Percentiles rank a stretch among this genome's conserved stretches.
These are phyloP conservation scores for Colletotrichum sp. DNA, from an alignment of 2,329 filamentous ascomycete genomes.

Conservation along the genomic window DNA sequence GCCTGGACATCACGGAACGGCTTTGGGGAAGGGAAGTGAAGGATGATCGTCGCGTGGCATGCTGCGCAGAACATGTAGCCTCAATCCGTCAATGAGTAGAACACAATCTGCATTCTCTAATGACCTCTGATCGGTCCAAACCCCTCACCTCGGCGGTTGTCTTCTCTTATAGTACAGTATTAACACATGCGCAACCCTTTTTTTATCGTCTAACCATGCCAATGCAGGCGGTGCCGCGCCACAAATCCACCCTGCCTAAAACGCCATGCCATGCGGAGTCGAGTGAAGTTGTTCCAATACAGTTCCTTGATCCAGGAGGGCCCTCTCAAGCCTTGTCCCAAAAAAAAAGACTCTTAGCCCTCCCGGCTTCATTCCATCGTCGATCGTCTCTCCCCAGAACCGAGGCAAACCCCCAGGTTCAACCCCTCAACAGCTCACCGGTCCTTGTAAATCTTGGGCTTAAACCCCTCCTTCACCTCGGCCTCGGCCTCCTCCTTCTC, in stretches of 20 bases:
- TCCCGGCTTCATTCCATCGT: neutral
- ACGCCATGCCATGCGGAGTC: conserved; percentile 26
- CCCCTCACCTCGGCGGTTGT: neutral
- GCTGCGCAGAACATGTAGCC: neutral
- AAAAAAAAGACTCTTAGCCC: neutral
- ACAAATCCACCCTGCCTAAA: conserved; percentile 11
- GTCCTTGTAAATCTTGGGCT: conserved; percentile 94
- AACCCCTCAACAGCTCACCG: neutral
- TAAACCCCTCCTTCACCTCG: conserved; percentile 85
- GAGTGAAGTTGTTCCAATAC: conserved; percentile 24
- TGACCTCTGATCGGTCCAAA: neutral
- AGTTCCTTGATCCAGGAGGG: neutral
- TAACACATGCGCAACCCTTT: conserved; percentile 17
- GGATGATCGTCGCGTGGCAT: neutral
- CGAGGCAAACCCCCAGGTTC: neutral
- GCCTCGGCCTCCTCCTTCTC: conserved; percentile 77
- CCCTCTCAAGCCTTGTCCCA: neutral
- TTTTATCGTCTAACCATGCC: conserved; percentile 22
- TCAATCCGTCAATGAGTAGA: neutral
- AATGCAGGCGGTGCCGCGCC: conserved; percentile 19
- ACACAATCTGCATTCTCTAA: conserved; percentile 2
- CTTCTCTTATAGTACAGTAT: conserved; percentile 17
- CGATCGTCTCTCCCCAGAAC: neutral
- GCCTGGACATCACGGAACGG: no score
- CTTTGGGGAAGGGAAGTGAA: rapidly evolving